A percentile compares a stretch with the other conserved stretches of the same genome.
These are phyloP conservation scores for Phytophthora pistaciae DNA, from an alignment of 352 stramenopile genomes.

Conservation along the genomic window DNA sequence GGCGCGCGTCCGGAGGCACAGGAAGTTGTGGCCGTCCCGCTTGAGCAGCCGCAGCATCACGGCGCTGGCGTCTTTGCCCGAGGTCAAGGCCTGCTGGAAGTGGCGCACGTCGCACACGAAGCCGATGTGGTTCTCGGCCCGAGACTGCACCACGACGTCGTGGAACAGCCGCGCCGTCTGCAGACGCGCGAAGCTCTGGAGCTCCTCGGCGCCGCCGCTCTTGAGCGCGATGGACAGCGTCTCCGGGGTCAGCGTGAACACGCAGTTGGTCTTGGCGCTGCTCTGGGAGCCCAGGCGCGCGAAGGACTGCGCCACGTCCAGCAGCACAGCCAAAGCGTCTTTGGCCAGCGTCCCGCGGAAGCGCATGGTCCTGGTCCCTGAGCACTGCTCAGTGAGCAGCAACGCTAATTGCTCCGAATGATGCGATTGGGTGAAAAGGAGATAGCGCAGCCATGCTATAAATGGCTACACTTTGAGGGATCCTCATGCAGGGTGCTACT, in stretches of 20 bases:
- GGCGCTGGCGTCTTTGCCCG: slow-evolving; percentile 79
- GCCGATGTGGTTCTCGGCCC: slow-evolving; percentile 81
- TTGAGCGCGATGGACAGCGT: slow-evolving; percentile 74
- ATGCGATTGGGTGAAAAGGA: slow-evolving; percentile 27
- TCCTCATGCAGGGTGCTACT: no score
- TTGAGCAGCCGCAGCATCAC: slow-evolving; percentile 89
- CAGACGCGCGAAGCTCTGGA: slow-evolving; percentile 82
- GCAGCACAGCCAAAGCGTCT: slow-evolving; percentile 78
- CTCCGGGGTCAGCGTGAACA: slow-evolving; percentile 79
- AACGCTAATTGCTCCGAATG: background rate
- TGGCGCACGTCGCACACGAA: slow-evolving; percentile 82
- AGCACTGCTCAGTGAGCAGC: no score
- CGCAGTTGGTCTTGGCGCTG: slow-evolving; percentile 69
- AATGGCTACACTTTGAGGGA: background rate
- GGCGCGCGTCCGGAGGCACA: slow-evolving; percentile 75
- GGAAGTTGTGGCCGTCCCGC: slow-evolving; percentile 74
- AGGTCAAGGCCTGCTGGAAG: slow-evolving; percentile 77
- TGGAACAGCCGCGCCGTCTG: slow-evolving; percentile 74
- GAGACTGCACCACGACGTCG: slow-evolving; percentile 78
- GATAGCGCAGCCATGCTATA: slow-evolving; percentile 1
- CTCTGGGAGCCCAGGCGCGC: slow-evolving; percentile 64
- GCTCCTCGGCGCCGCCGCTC: slow-evolving; percentile 71
- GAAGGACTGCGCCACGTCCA: slow-evolving; percentile 82
- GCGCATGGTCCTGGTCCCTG: slow-evolving; percentile 48
- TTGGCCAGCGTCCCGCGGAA: slow-evolving; percentile 83